Base-by-base conservation (phyloP, 768 basidiomycete genomes). In the Asterophora lycoperdoides region DNA sequence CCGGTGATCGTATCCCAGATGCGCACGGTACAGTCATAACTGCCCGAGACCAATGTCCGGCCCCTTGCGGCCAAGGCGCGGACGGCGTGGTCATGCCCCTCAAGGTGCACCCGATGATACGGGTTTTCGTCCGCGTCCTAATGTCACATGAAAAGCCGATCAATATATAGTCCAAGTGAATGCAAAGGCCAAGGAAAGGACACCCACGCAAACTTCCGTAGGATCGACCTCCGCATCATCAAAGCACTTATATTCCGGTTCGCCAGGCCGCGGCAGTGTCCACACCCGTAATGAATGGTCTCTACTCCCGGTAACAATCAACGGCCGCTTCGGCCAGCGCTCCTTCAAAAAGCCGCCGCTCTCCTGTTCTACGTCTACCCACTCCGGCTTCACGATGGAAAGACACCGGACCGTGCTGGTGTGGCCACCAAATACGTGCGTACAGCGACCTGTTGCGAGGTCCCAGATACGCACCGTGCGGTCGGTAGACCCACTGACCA, bases 391-490 rank as follows among this genome's bases (percentile, higher is more conserved):
- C 46, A 98, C 89, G 54, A 99, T 95, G 34, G 94, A 89, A 7
- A 99, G 75, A 68, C 95, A 97, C 39, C 95, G 80, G 19, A 99
- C 94, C 0, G 95, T 99, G 60, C 89, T 92, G 20, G 92, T 96
- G 67, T 99, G 95, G 0, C 95, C 95, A 30, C 91, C 86, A 66
- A 98, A 98, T 14, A 92, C 83, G 67, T 97, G 95, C 3, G 88
- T 92, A 63, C 93, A 93, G 39, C 76, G 73, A 2, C 89, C 88
- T 4, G 79, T 84, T 32, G 77, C 67, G 30, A 95, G 72, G 60
- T 94, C 84, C 93, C 93, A 96, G 33, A 94, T 87, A 41, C 93
- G 77, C 46, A 96, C 90, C 0, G 92, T 94, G 23, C 93, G 83
- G 69, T 96, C 93, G 7, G 93, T 96, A 10, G 89, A 91, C 4